A percentile compares a stretch with the other conserved stretches of the same genome.
Conservation (phyloP, 176 grass and related monocot species). For the Pharus latifolius region DNA sequence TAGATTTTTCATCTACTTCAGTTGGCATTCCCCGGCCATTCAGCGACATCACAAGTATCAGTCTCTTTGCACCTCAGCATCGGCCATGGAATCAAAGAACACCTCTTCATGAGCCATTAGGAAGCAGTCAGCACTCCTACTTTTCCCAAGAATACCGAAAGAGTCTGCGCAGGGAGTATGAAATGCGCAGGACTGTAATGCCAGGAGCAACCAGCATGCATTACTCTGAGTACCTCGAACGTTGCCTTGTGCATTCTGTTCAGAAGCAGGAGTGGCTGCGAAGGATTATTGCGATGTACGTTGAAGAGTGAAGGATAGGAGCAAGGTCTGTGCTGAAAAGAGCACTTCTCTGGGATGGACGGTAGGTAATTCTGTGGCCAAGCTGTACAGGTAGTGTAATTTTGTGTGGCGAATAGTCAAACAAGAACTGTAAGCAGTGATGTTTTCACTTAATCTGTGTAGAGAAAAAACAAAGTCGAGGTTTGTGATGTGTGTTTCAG, state of each 20-base stretch:
- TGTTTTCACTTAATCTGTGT: background rate
- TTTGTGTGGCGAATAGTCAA: slow-evolving; percentile 12
- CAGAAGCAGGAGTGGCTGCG: background rate
- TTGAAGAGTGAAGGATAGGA: background rate
- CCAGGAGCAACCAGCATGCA: background rate
- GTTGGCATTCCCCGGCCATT: background rate
- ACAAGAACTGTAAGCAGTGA: background rate
- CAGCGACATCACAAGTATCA: background rate
- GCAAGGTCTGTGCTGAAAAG: no score
- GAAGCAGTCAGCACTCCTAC: background rate
- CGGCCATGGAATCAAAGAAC: background rate
- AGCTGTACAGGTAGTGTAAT: background rate
- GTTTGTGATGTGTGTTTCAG: no score
- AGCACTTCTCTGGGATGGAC: no score
- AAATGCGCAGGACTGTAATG: background rate
- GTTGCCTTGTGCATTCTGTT: background rate
- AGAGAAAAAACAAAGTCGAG: no score
- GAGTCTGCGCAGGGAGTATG: background rate
- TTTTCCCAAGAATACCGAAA: background rate
- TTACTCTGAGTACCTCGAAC: background rate
- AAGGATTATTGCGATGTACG: background rate
- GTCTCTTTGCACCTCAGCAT: background rate
- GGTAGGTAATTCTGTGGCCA: background rate
- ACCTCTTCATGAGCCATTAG: background rate
- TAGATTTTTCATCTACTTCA: background rate